Percentiles rank a stretch among this genome's conserved stretches.
Conservation (phyloP, 1,284 basidiomycete genomes). For the Porogramme epimiltina region DNA sequence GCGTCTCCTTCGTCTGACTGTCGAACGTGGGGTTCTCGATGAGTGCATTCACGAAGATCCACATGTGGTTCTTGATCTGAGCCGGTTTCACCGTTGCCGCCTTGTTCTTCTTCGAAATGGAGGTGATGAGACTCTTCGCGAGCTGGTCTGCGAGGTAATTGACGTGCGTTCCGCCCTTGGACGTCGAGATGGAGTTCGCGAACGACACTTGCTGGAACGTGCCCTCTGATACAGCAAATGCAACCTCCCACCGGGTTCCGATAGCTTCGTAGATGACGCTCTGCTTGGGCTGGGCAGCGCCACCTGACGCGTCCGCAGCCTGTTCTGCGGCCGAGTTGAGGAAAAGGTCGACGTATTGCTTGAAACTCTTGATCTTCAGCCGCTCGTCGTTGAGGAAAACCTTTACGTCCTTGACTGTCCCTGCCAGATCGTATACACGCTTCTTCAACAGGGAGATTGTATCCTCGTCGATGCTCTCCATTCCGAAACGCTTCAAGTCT, state of each 20-base stretch:
- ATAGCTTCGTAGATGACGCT: constrained; percentile 84
- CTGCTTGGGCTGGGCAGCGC: constrained; percentile 76
- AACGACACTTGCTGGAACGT: constrained; percentile 95
- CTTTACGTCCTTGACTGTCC: constrained; percentile 92
- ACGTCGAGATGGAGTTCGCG: constrained; percentile 97
- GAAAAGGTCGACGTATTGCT: constrained; percentile 97
- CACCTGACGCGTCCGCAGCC: constrained; percentile 67
- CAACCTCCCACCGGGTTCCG: constrained; percentile 91
- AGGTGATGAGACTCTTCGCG: constrained; percentile 79
- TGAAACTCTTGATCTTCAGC: constrained; percentile 94
- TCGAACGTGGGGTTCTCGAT: constrained; percentile 99
- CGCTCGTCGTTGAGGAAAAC: constrained; percentile 93
- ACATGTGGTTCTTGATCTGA: constrained; percentile 98
- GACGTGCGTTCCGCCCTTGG: constrained; percentile 97
- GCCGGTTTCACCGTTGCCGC: constrained; percentile 88
- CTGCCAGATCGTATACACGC: constrained; percentile 97
- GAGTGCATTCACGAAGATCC: constrained; percentile 96
- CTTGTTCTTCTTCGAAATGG: constrained; percentile 97
- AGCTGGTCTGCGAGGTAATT: constrained; percentile 87
- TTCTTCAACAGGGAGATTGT: constrained; percentile 89
- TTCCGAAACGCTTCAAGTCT: constrained; percentile 90
- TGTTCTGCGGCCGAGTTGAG: constrained; percentile 71
- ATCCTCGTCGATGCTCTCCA: constrained; percentile 92
- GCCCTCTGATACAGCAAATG: constrained; percentile 92
- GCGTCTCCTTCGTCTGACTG: constrained; percentile 97